These are phyloP conservation scores for Vitis amurensis DNA, from an alignment of 164 flowering plant species.

Conservation along the genomic window DNA sequence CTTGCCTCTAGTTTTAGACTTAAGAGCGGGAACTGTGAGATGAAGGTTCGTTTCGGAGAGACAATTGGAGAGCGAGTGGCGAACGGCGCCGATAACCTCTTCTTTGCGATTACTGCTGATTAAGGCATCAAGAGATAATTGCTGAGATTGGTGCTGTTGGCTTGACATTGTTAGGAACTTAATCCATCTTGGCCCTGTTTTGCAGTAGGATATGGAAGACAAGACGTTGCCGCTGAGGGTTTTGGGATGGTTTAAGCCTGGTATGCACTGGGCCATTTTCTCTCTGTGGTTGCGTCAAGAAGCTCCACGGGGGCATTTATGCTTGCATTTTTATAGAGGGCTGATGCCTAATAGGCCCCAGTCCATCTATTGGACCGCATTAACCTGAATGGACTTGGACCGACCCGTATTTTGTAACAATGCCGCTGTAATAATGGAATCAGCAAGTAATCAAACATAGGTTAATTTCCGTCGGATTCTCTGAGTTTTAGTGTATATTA, in stretches of 20 bases:
- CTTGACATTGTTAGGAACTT: slow-evolving; percentile 13
- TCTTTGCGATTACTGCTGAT: slow-evolving; percentile 37
- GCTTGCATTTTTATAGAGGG: no score
- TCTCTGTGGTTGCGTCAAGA: not conserved
- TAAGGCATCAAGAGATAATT: slow-evolving; percentile 27
- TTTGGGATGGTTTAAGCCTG: slow-evolving; percentile 41
- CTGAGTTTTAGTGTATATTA: no score
- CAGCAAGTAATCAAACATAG: no score
- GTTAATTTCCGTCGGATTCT: no score
- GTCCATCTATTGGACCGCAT: no score
- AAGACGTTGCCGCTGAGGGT: slow-evolving; percentile 19
- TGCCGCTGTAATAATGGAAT: no score
- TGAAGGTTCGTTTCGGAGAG: slow-evolving; percentile 85
- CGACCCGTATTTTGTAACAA: no score
- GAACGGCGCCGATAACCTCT: slow-evolving; percentile 38
- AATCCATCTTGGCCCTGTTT: not conserved
- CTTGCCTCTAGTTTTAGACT: slow-evolving; percentile 87
- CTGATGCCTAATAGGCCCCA: no score
- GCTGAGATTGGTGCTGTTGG: slow-evolving; percentile 11
- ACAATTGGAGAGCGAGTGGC: slow-evolving; percentile 47
- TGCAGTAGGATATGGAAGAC: not conserved
- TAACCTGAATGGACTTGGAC: no score
- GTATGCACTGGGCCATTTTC: slow-evolving; percentile 23
- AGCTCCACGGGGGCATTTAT: no score
- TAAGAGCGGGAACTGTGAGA: slow-evolving; percentile 64